These are phyloP conservation scores for Closterium sp. DNA, from an alignment of 139 green algal species.

Conservation along the genomic window DNA sequence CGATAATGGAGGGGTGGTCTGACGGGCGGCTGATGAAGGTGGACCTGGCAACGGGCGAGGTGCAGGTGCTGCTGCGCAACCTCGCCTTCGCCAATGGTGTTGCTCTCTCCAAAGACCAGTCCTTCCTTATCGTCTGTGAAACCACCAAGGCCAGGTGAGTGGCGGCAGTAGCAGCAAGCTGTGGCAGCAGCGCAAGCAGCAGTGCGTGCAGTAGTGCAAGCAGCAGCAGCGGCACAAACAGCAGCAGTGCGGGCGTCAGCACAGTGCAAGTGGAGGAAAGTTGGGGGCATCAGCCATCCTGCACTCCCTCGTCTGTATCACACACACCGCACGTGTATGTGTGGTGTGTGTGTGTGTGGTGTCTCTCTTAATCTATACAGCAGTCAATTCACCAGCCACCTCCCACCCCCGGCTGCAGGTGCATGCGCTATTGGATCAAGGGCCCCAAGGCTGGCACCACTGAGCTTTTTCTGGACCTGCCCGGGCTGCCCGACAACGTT, in stretches of 20 bases:
- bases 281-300: too few relatives aligned
- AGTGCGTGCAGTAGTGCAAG: too few relatives aligned
- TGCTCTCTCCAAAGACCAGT: constrained; percentile 62
- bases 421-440: constrained; percentile 47
- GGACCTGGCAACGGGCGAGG: constrained; percentile 50
- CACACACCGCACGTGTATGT: too few relatives aligned
- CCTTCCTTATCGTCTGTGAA: constrained; percentile 65
- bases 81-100: constrained; percentile 74
- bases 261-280: too few relatives aligned
- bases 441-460: constrained; percentile 40
- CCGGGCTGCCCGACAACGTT: constrained; percentile 45
- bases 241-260: too few relatives aligned
- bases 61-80: background rate
- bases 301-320: too few relatives aligned
- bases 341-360: too few relatives aligned
- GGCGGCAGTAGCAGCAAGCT: too few relatives aligned
- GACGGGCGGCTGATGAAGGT: constrained; percentile 66
- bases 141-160: constrained; percentile 20
- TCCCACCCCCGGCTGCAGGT: background rate
- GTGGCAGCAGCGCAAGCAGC: too few relatives aligned
- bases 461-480: constrained; percentile 34
- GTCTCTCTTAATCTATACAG: background rate
- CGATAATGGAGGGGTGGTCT: constrained; percentile 42
- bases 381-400: too few relatives aligned
- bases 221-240: too few relatives aligned